These are phyloP conservation scores for Xylariaceae sp. DNA, from an alignment of 2,329 filamentous ascomycete species.

Conservation along the genomic window DNA sequence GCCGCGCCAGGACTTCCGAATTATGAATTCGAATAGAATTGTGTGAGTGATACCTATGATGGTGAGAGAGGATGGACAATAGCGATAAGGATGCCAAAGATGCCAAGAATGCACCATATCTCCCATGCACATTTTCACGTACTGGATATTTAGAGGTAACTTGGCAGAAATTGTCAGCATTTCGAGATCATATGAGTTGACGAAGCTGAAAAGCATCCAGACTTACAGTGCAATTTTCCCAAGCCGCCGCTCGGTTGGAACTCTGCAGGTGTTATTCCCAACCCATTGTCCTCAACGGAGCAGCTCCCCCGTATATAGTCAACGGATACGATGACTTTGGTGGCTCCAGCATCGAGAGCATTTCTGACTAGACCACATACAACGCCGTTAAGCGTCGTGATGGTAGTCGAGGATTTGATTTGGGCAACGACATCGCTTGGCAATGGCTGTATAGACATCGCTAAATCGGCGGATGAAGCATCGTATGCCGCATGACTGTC, in stretches of 20 bases:
- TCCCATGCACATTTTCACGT: conserved; percentile 52
- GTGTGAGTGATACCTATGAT: conserved; percentile 53
- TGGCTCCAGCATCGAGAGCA: conserved; percentile 72
- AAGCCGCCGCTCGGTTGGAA: conserved; percentile 67
- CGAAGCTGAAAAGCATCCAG: neutral
- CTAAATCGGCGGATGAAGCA: conserved; percentile 5
- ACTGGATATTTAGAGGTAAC: conserved; percentile 71
- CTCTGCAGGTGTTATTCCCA: conserved; percentile 67
- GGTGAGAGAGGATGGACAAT: conserved; percentile 69
- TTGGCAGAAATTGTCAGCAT: conserved; percentile 33
- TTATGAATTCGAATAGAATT: conserved; percentile 67
- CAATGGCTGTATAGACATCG: conserved; percentile 62
- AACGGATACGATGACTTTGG: conserved; percentile 62
- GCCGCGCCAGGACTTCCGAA: conserved; percentile 58
- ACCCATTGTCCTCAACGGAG: conserved; percentile 76
- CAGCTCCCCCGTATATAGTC: conserved; percentile 74
- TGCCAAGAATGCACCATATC: conserved; percentile 68
- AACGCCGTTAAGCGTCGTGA: conserved; percentile 69
- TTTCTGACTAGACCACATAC: conserved; percentile 73
- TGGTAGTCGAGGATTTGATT: conserved; percentile 77
- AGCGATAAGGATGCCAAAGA: conserved; percentile 72
- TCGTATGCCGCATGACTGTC: conserved; percentile 1
- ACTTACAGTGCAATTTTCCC: conserved; percentile 66
- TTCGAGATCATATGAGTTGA: conserved; percentile 9
- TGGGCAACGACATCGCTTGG: conserved; percentile 67